Conservation (phyloP, 345 rosid species). For the Alliaria petiolata region DNA sequence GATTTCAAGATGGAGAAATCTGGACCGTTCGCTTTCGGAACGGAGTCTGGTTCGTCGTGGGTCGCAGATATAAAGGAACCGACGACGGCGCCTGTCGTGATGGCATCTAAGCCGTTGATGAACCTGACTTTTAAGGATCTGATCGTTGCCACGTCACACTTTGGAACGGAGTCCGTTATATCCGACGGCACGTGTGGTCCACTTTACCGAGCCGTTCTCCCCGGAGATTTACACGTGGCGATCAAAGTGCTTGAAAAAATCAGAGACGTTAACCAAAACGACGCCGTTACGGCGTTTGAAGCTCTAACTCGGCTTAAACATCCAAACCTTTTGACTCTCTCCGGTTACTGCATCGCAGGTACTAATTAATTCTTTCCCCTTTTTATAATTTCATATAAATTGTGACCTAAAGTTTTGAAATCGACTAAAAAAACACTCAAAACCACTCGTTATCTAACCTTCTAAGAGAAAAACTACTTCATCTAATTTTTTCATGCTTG, state of each 20-base stretch:
- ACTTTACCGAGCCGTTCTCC: constrained; percentile 72
- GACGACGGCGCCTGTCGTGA: constrained; percentile 70
- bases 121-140: constrained; percentile 83
- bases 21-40: constrained; percentile 89
- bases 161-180: constrained; percentile 76
- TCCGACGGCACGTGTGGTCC: constrained; percentile 86
- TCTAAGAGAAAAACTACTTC: too few species aligned
- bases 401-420: too few species aligned
- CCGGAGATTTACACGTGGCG: constrained; percentile 88
- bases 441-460: too few species aligned
- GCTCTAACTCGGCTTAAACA: constrained; percentile 69
- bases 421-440: too few species aligned
- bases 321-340: constrained; percentile 74
- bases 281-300: constrained; percentile 59
- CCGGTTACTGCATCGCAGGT: constrained; percentile 98
- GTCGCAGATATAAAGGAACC: constrained; percentile 91
- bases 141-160: constrained; percentile 91
- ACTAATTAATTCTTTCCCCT: background rate
- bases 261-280: constrained; percentile 46
- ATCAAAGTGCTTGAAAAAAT: constrained; percentile 84
- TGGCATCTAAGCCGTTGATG: constrained; percentile 88
- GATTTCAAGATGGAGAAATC: constrained; percentile 77
- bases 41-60: constrained; percentile 91
- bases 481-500: too few species aligned
- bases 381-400: too few species aligned